phyloP scores from a whole-genome alignment of 169 alveolate species.

The Eimeria acervulina region DNA sequence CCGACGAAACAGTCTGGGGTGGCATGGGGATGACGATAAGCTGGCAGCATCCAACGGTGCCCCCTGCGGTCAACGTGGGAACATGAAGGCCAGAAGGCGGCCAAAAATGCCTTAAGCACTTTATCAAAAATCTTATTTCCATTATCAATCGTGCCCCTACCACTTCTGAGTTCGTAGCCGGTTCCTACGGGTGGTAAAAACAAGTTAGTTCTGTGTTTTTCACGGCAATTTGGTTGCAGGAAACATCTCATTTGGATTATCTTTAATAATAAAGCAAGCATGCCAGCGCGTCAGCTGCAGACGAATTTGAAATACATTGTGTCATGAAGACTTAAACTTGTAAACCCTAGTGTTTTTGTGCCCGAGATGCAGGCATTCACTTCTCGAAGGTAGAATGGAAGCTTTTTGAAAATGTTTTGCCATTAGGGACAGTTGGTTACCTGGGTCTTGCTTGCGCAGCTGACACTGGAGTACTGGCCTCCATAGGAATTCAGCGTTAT shows the following conservation, averaged over 20 bases:
- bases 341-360: not conserved
- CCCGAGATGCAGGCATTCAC: not conserved
- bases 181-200: not conserved
- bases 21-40: not conserved
- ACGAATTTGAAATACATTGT: not conserved
- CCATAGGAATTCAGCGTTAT: conserved; percentile 63
- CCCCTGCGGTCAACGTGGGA: conserved; percentile 22
- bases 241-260: not conserved
- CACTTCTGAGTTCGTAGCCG: too few relatives aligned
- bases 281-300: not conserved
- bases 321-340: not conserved
- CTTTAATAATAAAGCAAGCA: not conserved
- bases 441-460: conserved; percentile 69
- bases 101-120: not conserved
- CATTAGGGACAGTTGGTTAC: not conserved
- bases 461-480: conserved; percentile 75
- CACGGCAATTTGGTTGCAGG: not conserved
- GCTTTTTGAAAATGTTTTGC: not conserved
- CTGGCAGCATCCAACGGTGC: conserved; percentile 48
- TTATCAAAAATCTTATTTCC: not conserved
- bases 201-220: not conserved
- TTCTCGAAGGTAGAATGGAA: not conserved
- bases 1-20: conserved; percentile 61
- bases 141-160: not conserved
- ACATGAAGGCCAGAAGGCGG: not conserved